Evolutionary conservation across 352 stramenopile species (phyloP).

Genomic region (Halophytophthora polymorphica): DNA sequence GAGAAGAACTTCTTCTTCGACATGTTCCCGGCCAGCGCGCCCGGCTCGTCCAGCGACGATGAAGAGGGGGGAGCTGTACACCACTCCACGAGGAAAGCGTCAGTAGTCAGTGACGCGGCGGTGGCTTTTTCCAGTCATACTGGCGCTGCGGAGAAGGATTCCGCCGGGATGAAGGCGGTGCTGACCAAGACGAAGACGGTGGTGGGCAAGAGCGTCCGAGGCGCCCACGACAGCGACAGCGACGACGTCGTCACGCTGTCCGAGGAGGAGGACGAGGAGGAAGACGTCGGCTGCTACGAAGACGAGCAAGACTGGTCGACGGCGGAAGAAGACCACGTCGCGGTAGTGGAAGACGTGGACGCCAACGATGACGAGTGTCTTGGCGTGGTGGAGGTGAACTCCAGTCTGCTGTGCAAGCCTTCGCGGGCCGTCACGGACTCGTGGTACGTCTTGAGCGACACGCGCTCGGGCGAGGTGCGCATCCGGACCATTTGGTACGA

Average conservation of each 20-base stretch:
- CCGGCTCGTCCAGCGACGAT: conserved; percentile 11
- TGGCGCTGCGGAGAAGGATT: conserved; percentile 1
- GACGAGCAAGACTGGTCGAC: conserved; percentile 16
- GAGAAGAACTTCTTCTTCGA: conserved; percentile 86
- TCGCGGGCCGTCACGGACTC: conserved; percentile 39
- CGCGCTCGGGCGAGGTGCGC: conserved; percentile 56
- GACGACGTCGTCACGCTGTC: conserved; percentile 47
- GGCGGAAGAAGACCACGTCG: conserved; percentile 10
- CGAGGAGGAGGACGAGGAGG: conserved; percentile 40
- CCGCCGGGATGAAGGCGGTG: conserved; percentile 4
- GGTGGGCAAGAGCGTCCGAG: conserved; percentile 14
- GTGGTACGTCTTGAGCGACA: conserved; percentile 56
- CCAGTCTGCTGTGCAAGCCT: conserved; percentile 32
- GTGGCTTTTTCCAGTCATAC: conserved; percentile 1
- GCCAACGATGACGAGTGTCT: conserved; percentile 42
- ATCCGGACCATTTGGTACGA: conserved; percentile 57
- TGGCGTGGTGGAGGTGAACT: conserved; percentile 50
- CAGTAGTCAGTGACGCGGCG: not conserved
- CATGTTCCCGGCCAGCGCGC: conserved; percentile 59
- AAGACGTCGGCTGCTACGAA: conserved; percentile 15
- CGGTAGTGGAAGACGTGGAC: not conserved
- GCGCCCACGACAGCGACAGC: conserved; percentile 39
- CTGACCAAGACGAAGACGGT: conserved; percentile 10
- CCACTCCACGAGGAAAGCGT: no score
- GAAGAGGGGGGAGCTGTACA: not conserved